Conservation (phyloP, 1,284 basidiomycete genomes). For the Puccinia horiana region DNA sequence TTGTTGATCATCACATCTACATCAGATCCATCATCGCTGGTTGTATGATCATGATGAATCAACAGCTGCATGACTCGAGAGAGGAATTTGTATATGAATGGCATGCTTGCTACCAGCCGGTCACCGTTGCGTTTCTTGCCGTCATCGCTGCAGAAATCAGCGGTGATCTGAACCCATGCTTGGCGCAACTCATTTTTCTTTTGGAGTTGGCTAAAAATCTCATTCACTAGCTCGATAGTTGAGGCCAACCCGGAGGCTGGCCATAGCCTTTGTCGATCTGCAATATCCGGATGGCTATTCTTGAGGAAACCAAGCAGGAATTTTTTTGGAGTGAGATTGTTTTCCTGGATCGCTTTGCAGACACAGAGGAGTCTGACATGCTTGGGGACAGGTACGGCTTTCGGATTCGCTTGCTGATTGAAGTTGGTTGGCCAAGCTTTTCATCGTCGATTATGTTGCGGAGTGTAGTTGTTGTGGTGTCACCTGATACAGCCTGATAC, state of each 20-base stretch:
- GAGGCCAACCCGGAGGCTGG: not conserved
- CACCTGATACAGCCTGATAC: no score
- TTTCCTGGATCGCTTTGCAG: no score
- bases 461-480: no score
- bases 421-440: no score
- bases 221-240: not conserved
- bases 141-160: not conserved
- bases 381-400: not conserved
- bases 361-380: not conserved
- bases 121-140: not conserved
- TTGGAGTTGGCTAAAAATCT: not conserved
- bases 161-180: not conserved
- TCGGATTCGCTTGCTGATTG: no score
- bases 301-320: not conserved
- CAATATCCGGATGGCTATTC: not conserved
- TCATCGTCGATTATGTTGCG: no score
- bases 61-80: no score
- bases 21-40: not conserved
- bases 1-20: not conserved
- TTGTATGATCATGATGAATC: not conserved
- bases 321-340: not conserved
- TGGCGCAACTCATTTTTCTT: not conserved
- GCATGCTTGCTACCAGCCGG: not conserved
- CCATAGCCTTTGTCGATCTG: not conserved
- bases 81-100: not conserved